Percentiles rank a stretch among this genome's conserved stretches.
Evolutionary conservation across 805 yeast genomes (phyloP).

Genomic region (Maudiozyma turicensis): DNA sequence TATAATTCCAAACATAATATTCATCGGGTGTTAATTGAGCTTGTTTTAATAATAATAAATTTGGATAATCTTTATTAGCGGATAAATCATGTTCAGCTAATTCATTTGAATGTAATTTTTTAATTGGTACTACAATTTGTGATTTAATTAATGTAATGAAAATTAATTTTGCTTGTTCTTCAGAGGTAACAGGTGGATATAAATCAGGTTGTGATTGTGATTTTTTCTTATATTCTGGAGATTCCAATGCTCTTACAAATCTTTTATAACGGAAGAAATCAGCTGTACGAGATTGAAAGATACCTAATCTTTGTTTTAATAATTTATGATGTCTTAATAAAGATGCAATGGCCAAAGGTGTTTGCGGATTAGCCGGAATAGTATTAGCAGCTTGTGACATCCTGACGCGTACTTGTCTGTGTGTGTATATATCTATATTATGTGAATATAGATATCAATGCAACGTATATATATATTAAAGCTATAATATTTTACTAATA

Average conservation of each 20-base stretch:
- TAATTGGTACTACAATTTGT: slow-evolving; percentile 66
- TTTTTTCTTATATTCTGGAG: slow-evolving; percentile 56
- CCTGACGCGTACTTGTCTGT: background rate
- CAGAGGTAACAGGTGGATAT: slow-evolving; percentile 36
- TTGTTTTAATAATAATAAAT: slow-evolving; percentile 42
- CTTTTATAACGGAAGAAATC: slow-evolving; percentile 87
- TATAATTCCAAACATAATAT: slow-evolving; percentile 79
- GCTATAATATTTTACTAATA: no score
- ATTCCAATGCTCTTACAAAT: slow-evolving; percentile 63
- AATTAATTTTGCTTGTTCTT: slow-evolving; percentile 29
- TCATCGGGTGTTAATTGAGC: slow-evolving; percentile 55
- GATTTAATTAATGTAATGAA: slow-evolving; percentile 61
- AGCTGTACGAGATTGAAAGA: slow-evolving; percentile 56
- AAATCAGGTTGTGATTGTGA: slow-evolving; percentile 38
- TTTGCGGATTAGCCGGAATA: slow-evolving; percentile 32
- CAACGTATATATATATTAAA: no score
- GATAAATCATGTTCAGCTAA: slow-evolving; percentile 52
- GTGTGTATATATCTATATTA: no score
- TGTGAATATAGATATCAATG: no score
- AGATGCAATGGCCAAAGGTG: slow-evolving; percentile 60
- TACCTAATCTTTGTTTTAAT: slow-evolving; percentile 77
- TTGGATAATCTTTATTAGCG: slow-evolving; percentile 58
- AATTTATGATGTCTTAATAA: slow-evolving; percentile 53
- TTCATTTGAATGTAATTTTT: slow-evolving; percentile 60
- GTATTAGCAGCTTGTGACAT: background rate